Base-by-base conservation (phyloP, 768 basidiomycete genomes). In the Mycena venus region DNA sequence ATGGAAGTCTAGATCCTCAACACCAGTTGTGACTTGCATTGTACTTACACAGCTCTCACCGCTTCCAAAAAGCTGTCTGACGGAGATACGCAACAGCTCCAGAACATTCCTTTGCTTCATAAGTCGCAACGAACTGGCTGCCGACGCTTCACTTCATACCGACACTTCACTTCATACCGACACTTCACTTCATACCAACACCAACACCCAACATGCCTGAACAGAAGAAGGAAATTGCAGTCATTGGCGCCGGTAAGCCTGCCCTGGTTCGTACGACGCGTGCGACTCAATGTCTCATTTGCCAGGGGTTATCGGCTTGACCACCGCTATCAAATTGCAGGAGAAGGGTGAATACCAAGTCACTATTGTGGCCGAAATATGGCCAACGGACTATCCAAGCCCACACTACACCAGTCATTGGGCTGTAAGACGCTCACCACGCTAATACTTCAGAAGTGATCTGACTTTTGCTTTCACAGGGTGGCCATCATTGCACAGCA, bases 371-470 rank as follows among this genome's bases (percentile, higher is more conserved):
- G 90, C 91, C 0, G 89, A 90, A 58, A 83, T 83, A 1, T 83
- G 90, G 42, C 89, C 91, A 0, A 88, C 83, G 10, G 91, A 92
- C 74, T 82, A 84, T 0, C 89, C 88, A 75, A 83, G 82, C 17
- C 86, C 89, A 67, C 80, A 83, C 25, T 91, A 90, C 76, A 90
- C 91, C 11, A 90, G 88, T 68, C 85, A 86, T 21, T 92, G 91
- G 91, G 90, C 91, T 3, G 90, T 89, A 70, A 70, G 88, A 79
- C 9, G 36, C 6, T 19, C 25, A 14, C 17, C 31, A 25, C 21
- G 4, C n/a, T n/a, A n/a, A 17, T 19, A 32, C 11, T 21, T 31
- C 5, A 2, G 8, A 7, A 23, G n/a, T n/a, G 7, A 56, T 31
- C 19, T 56, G 51, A 53, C 55, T 21, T 7, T 21, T 32, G 31